Base-by-base conservation (phyloP, 352 stramenopile genomes). In the Phytophthora agathidicida region DNA sequence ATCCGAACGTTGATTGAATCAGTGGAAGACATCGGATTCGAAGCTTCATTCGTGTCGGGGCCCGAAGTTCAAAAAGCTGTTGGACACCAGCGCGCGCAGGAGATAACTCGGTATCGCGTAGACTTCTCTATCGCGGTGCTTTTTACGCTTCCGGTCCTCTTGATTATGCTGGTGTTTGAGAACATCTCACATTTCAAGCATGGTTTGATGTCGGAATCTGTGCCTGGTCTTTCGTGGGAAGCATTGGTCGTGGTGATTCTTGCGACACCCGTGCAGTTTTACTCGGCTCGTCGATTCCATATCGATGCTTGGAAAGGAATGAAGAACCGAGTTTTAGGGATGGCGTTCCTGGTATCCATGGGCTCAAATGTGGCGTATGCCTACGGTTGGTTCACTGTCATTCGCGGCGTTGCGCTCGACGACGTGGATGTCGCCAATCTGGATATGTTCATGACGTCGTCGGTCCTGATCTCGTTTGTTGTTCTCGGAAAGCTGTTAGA, bases 401-500 rank as follows among this genome's bases (percentile, higher is more conserved):
- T 96, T 43, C 91, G 75, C 16, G 81, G 71, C 31, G 69, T 76
- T 9, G 68, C 76, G 46, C 73, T 79, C 22, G 60, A 74, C 14
- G 77, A 96, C 22, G 62, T 59, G 53, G 74, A 69, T 24, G 68
- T 94, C 7, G 49, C 71, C 11, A 77, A 71, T 23, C 54, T 78
- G n/a, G 80, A 96, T 65, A 96, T 98, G 72, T 99, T 99, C 69
- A 98, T 99, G 81, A 99, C 97, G 3, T 95, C 92, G 13, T 86
- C 96, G 2, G 94, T 99, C 61, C 80, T 99, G 16, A 93, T 99
- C 42, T 86, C 93, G 23, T 99, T 99, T 64, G 97, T 99, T 20
- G 65, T 99, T 8, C 55, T 99, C 1, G 98, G 98, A 32, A 99
- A 99, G 70, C 98, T 89, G 48, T 71, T 99, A 27, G 94, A 98